phyloP scores from a whole-genome alignment of 2,329 filamentous ascomycete species.

The Epicoccum sorghinum region DNA sequence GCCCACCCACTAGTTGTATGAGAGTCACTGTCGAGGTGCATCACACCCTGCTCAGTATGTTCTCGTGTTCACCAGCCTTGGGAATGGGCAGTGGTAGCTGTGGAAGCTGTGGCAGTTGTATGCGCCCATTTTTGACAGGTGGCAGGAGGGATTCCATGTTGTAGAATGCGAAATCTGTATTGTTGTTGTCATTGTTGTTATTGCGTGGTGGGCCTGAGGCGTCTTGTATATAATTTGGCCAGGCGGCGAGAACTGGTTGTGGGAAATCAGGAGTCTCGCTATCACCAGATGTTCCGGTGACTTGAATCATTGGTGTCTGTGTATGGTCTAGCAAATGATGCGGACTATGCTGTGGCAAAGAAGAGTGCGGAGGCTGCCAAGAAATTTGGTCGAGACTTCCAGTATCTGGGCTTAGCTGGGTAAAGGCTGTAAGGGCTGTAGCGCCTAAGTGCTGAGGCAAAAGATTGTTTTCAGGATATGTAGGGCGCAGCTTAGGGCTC shows the following conservation, averaged over 20 bases:
- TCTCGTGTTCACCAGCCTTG: no score
- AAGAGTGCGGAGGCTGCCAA: slow-evolving; percentile 36
- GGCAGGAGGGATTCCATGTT: slow-evolving; percentile 34
- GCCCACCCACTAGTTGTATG: no score
- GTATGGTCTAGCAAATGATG: slow-evolving; percentile 42
- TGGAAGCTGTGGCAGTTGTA: slow-evolving; percentile 30
- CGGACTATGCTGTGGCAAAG: slow-evolving; percentile 40
- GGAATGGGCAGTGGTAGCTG: no score
- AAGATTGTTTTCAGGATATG: slow-evolving; percentile 27
- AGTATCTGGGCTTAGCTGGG: slow-evolving; percentile 36
- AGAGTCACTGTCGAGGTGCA: no score
- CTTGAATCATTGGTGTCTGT: slow-evolving; percentile 37
- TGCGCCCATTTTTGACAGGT: slow-evolving; percentile 26
- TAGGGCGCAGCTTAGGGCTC: slow-evolving; percentile 25
- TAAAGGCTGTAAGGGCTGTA: slow-evolving; percentile 38
- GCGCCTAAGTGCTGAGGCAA: slow-evolving; percentile 40
- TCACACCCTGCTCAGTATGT: no score
- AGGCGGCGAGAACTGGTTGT: slow-evolving; percentile 37
- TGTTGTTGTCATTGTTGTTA: slow-evolving; percentile 28
- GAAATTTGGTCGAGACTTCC: slow-evolving; percentile 26
- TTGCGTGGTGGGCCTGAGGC: slow-evolving; percentile 42
- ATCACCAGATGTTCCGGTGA: slow-evolving; percentile 36
- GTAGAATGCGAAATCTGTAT: slow-evolving; percentile 27
- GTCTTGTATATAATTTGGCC: slow-evolving; percentile 35
- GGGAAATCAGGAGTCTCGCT: slow-evolving; percentile 40